phyloP scores from a whole-genome alignment of 768 basidiomycete species.

The Trametes cubensis region DNA sequence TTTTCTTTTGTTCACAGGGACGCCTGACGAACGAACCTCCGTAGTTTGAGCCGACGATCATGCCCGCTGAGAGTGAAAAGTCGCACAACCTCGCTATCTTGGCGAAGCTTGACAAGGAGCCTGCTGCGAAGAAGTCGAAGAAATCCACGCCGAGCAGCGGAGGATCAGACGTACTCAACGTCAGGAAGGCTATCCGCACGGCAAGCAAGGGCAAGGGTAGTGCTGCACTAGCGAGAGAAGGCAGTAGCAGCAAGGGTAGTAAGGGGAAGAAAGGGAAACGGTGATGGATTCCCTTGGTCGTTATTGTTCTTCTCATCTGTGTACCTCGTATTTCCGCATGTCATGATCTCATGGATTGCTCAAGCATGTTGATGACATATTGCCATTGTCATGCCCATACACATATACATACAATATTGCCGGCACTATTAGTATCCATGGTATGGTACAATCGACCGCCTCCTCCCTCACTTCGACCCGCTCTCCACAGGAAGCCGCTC shows the following conservation, averaged over 20 bases:
- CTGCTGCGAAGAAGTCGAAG: constrained; percentile 64
- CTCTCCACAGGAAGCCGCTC: constrained; percentile 41
- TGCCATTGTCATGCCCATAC: constrained; percentile 22
- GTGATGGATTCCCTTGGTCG: not conserved
- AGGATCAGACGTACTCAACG: constrained; percentile 64
- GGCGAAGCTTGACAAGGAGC: constrained; percentile 67
- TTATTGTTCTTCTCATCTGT: not conserved
- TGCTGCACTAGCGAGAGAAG: constrained; percentile 54
- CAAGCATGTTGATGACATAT: constrained; percentile 3
- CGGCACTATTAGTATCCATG: constrained; percentile 2
- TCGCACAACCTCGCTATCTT: constrained; percentile 75
- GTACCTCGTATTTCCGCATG: not conserved
- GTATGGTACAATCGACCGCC: not conserved
- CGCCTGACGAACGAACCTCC: not conserved
- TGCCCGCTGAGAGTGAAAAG: constrained; percentile 65
- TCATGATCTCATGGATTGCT: not conserved
- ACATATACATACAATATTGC: constrained; percentile 24
- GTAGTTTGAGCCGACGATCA: constrained; percentile 86
- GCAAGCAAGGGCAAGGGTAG: constrained; percentile 73
- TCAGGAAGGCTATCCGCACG: constrained; percentile 83
- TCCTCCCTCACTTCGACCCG: constrained; percentile 22
- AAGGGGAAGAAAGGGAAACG: constrained; percentile 16
- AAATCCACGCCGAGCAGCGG: constrained; percentile 43
- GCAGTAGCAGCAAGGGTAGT: constrained; percentile 31
- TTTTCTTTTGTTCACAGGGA: not conserved